phyloP scores from a whole-genome alignment of 169 alveolate species.

The Toxoplasma gondii region DNA sequence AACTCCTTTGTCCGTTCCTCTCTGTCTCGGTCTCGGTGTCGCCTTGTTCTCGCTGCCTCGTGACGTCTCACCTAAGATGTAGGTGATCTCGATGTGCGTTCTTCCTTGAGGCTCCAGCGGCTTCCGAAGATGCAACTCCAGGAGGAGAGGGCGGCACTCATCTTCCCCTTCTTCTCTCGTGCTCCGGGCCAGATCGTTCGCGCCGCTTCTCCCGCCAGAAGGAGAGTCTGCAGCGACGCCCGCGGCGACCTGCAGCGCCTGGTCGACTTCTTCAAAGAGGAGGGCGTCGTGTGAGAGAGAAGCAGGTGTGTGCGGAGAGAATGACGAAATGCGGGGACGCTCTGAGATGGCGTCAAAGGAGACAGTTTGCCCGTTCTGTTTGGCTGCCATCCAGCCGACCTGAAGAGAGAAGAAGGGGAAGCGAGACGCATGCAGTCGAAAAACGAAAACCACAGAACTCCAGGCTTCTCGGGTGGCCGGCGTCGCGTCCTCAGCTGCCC shows the following conservation, averaged over 20 bases:
- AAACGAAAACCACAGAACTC: not conserved
- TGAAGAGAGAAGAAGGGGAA: not conserved
- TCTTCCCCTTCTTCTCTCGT: not conserved
- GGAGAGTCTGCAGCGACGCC: not conserved
- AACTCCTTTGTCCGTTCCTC: too few relatives aligned
- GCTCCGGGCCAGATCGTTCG: not conserved
- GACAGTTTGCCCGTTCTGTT: not conserved
- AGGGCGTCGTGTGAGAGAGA: not conserved
- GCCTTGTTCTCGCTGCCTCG: not conserved
- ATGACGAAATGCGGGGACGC: constrained; percentile 27
- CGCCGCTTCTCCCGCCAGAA: not conserved
- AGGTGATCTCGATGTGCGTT: not conserved
- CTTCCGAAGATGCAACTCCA: not conserved
- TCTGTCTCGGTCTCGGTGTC: too few relatives aligned
- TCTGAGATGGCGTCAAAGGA: not conserved
- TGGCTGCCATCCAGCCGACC: not conserved
- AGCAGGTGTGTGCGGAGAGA: not conserved
- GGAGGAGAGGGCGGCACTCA: not conserved
- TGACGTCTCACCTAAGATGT: not conserved
- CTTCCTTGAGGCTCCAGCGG: not conserved
- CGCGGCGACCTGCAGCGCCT: not conserved
- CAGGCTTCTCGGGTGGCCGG: not conserved
- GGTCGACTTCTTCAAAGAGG: not conserved
- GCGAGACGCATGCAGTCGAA: not conserved
- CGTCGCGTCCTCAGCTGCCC: not conserved